Base-by-base conservation (phyloP, 1,139 yeast species). In the Debaryomyces subglobosus region DNA sequence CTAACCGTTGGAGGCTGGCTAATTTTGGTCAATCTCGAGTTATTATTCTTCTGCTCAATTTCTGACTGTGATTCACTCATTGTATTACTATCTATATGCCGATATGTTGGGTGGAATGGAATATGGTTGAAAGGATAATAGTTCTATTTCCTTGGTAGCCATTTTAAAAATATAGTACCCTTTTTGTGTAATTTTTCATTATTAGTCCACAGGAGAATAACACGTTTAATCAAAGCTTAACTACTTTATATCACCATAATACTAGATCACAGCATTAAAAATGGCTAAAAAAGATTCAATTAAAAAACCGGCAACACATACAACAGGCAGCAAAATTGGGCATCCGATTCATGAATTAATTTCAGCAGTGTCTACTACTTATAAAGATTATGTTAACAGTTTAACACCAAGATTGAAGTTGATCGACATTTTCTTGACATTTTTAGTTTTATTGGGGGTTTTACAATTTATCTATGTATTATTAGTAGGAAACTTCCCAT, bases 401-500 rank as follows among this genome's bases (percentile, higher is more conserved):
- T 67, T 75, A 57, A 75, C 79, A 18, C 79, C 81, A 29, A 68
- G 78, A 53, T 68, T 85, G 54, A 79, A 82, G 65, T 72, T 91
- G 49, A 86, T 94, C 62, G 98, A 94, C 66, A 59, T 78, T 9
- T 94, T 92, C 63, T 77, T 94, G 63, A 81, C 67, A 23, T 91
- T 89, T 57, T 71, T 94, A 51, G 92, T 94, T 12, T 67, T 74
- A 0, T 73, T 90, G 52, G 99, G 97, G 0, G 71, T 81, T 2
- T 68, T 89, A 42, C 98, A 94, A 69, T 89, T 91, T 64, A 69
- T 78, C 4, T 91, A 91, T 65, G 89, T 89, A 52, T 56, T 86
- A 35, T 54, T 91, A 13, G 82, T 91, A 47, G 96, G 98, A 27
- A 89, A 84, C 59, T 95, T 86, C 77, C 99, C 99, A 18, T 94